phyloP scores from a whole-genome alignment of 2,329 filamentous ascomycete species.

The Pyrenochaeta sp. region DNA sequence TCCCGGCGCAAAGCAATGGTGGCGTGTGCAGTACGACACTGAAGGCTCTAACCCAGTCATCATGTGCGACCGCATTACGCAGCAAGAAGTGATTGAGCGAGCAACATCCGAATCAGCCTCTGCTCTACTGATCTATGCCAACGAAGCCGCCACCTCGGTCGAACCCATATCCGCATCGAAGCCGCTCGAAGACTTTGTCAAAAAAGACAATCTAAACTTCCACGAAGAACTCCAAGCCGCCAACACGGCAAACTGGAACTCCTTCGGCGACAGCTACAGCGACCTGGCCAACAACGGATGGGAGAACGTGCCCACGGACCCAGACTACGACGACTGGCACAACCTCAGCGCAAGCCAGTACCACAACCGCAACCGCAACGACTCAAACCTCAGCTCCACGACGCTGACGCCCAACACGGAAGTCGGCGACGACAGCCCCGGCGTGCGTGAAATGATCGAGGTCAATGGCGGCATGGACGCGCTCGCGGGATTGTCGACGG shows the following conservation, averaged over 20 bases:
- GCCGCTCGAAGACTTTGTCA: slow-evolving; percentile 53
- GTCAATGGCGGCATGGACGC: slow-evolving; percentile 30
- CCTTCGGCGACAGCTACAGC: slow-evolving; percentile 13
- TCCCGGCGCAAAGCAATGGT: slow-evolving; percentile 40
- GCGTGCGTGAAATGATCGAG: slow-evolving; percentile 35
- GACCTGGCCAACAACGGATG: slow-evolving; percentile 21
- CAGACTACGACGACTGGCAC: slow-evolving; percentile 29
- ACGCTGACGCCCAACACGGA: slow-evolving; percentile 48
- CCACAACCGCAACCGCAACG: slow-evolving; percentile 17
- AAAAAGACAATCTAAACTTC: slow-evolving; percentile 55
- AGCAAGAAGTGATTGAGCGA: slow-evolving; percentile 63
- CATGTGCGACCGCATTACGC: slow-evolving; percentile 50
- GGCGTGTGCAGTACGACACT: slow-evolving; percentile 44
- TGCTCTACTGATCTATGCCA: slow-evolving; percentile 67
- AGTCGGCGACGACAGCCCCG: slow-evolving; percentile 27
- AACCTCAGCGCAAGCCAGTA: slow-evolving; percentile 27
- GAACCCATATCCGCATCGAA: slow-evolving; percentile 27
- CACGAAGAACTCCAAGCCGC: slow-evolving; percentile 41
- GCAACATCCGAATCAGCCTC: slow-evolving; percentile 60
- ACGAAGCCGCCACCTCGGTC: slow-evolving; percentile 47
- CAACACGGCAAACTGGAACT: slow-evolving; percentile 23
- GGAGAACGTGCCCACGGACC: slow-evolving; percentile 13
- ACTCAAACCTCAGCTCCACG: slow-evolving; percentile 30
- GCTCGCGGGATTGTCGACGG: slow-evolving; percentile 24
- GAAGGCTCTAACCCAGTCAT: slow-evolving; percentile 33